These are phyloP conservation scores for Phialophora expanda DNA, from an alignment of 2,329 filamentous ascomycete species.

Conservation along the genomic window DNA sequence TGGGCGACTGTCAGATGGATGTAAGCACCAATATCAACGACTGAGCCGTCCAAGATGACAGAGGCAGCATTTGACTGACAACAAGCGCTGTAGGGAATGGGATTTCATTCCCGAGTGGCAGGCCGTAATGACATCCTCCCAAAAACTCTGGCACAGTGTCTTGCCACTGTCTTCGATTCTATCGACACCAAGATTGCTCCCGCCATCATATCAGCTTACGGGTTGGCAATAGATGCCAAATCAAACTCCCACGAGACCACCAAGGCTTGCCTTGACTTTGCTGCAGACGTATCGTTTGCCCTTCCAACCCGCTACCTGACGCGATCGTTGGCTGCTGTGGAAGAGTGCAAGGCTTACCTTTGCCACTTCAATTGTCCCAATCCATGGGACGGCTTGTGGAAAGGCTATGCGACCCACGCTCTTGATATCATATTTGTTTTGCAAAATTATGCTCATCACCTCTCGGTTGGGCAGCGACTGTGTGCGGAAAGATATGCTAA, in stretches of 20 bases:
- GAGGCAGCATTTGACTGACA: not conserved
- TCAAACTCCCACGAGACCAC: no score
- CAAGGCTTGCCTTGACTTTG: no score
- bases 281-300: not conserved
- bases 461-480: not conserved
- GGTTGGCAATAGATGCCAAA: no score
- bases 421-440: conserved; percentile 1
- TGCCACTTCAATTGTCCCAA: conserved; percentile 4
- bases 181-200: no score
- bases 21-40: no score
- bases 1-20: no score
- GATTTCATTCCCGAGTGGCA: conserved; percentile 6
- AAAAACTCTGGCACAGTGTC: no score
- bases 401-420: not conserved
- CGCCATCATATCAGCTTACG: no score
- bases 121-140: not conserved
- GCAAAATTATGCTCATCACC: not conserved
- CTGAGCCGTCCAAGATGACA: not conserved
- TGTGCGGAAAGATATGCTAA: not conserved
- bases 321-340: not conserved
- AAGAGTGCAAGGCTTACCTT: not conserved
- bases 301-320: conserved; percentile 1
- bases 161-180: no score
- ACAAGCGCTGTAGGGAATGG: conserved; percentile 1
- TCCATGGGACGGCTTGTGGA: not conserved